Conservation (phyloP, 225 moss, liverwort and hornwort species). For the Antitrichia curtipendula region DNA sequence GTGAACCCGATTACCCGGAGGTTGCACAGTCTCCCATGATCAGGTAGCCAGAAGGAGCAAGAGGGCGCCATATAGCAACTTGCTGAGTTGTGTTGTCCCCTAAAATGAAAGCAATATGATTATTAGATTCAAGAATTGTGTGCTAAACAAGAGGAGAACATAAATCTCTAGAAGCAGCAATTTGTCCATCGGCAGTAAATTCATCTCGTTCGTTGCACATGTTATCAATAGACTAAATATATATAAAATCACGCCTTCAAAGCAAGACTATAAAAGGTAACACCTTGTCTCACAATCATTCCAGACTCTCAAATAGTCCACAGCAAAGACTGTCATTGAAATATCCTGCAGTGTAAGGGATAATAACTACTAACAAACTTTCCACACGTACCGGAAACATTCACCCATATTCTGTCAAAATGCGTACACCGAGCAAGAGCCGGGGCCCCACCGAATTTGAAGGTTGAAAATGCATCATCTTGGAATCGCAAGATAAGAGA, state of each 20-base stretch:
- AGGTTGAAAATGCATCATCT: conserved; percentile 76
- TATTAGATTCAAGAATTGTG: not conserved
- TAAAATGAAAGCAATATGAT: conserved; percentile 11
- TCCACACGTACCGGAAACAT: conserved; percentile 36
- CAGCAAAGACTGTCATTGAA: not conserved
- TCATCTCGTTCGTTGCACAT: not conserved
- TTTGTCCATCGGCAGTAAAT: not conserved
- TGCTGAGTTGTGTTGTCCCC: conserved; percentile 59
- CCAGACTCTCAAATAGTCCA: not conserved
- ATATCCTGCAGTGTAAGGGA: not conserved
- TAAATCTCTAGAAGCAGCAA: not conserved
- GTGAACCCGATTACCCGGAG: conserved; percentile 58
- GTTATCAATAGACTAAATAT: not conserved
- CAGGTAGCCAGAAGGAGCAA: conserved; percentile 84
- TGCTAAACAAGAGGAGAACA: not conserved
- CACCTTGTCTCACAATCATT: not conserved
- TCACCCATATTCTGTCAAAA: conserved; percentile 93
- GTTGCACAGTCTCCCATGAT: conserved; percentile 93
- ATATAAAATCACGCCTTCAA: not conserved
- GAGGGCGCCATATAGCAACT: conserved; percentile 92
- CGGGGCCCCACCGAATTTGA: conserved; percentile 56
- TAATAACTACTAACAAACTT: not conserved
- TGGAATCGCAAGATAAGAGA: conserved; percentile 77
- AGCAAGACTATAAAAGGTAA: not conserved
- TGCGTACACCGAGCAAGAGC: conserved; percentile 88